Conservation (phyloP, 176 grass and related monocot species). For the Aegilops tauschii region DNA sequence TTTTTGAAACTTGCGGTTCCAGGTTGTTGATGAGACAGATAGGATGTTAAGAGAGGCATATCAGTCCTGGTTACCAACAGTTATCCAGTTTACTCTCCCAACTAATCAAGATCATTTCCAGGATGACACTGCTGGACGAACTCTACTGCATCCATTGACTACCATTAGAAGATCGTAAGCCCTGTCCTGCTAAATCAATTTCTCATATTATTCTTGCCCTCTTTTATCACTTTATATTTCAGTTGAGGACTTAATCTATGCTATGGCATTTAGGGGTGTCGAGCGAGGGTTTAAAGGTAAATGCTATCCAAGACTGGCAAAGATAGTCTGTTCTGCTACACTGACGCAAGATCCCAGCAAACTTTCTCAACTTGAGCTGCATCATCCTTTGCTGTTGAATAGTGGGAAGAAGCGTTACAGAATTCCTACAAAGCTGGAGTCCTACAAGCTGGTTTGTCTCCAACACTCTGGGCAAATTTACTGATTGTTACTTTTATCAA, state of each 20-base stretch:
- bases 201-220: not conserved
- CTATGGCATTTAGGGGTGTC: conserved; percentile 50
- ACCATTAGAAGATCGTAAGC: conserved; percentile 82
- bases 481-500: not conserved
- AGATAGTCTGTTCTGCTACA: conserved; percentile 81
- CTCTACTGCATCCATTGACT: conserved; percentile 46
- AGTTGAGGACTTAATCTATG: not conserved
- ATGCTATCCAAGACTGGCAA: conserved; percentile 67
- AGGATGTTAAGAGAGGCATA: conserved; percentile 87
- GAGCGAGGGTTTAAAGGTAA: conserved; percentile 79
- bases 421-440: conserved; percentile 63
- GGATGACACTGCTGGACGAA: conserved; percentile 17
- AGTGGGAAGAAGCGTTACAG: conserved; percentile 80
- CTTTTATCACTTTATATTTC: not conserved
- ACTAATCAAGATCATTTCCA: conserved; percentile 36
- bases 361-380: conserved; percentile 81
- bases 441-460: conserved; percentile 68
- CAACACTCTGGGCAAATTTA: conserved; percentile 18
- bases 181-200: not conserved
- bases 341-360: conserved; percentile 98
- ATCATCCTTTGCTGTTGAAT: conserved; percentile 79
- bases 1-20: not conserved
- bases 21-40: conserved; percentile 92
- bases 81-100: conserved; percentile 56
- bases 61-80: conserved; percentile 79